Percentiles rank a stretch among this genome's conserved stretches.
These are phyloP conservation scores for Tetracladium maxilliforme DNA, from an alignment of 2,329 filamentous ascomycete species.

Conservation along the genomic window DNA sequence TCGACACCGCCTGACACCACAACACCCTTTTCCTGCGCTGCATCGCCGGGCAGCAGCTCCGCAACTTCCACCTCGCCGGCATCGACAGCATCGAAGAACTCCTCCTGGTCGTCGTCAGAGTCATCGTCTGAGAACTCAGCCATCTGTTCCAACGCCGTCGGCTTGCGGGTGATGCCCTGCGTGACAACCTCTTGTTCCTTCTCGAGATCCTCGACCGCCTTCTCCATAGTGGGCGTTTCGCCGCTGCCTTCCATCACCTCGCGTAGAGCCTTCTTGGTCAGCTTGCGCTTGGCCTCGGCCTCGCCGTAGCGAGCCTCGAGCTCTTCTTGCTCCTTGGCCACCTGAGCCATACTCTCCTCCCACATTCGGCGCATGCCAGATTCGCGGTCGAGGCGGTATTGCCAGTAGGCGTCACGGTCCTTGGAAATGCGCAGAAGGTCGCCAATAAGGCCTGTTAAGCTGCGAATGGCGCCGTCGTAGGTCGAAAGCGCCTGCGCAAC, in stretches of 20 bases:
- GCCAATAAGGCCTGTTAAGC: constrained; percentile 69
- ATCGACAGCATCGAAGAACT: constrained; percentile 96
- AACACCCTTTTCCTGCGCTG: constrained; percentile 25
- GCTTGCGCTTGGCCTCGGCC: constrained; percentile 77
- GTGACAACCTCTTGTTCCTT: constrained; percentile 15
- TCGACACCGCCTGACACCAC: constrained; percentile 36
- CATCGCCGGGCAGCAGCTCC: constrained; percentile 38
- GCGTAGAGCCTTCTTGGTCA: constrained; percentile 77
- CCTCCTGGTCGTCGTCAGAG: constrained; percentile 70
- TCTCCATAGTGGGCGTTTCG: constrained; percentile 9
- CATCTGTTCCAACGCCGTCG: constrained; percentile 46
- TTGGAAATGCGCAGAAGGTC: constrained; percentile 84
- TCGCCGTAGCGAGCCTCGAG: constrained; percentile 79
- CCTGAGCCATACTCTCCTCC: constrained; percentile 97
- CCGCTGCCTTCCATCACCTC: constrained; percentile 54
- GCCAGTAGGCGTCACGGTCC: constrained; percentile 93
- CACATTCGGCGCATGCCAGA: constrained; percentile 86
- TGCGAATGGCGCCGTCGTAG: constrained; percentile 81
- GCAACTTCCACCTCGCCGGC: constrained; percentile 78
- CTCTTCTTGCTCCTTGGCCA: constrained; percentile 88
- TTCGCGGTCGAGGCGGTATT: constrained; percentile 84
- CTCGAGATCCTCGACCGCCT: constrained; percentile 6
- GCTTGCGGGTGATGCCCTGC: constrained; percentile 17
- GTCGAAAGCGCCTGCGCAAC: constrained; percentile 66
- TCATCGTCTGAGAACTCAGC: constrained; percentile 61